Conservation (phyloP, 768 basidiomycete genomes). For the Serendipita vermifera region DNA sequence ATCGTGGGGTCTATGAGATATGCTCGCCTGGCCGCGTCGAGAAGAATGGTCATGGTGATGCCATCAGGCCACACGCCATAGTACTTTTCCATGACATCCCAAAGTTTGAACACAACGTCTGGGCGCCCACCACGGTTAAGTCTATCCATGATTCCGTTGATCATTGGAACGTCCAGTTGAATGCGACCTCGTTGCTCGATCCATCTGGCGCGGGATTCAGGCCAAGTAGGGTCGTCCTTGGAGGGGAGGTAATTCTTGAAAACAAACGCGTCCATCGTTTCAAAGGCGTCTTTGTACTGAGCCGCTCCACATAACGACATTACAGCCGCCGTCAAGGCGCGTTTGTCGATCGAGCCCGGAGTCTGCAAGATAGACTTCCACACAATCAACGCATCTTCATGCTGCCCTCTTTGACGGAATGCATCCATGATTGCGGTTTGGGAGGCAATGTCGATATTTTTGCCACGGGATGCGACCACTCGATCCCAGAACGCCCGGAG, state of each 20-base stretch:
- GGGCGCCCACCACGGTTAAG: constrained; percentile 43
- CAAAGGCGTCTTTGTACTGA: constrained; percentile 36
- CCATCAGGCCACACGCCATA: constrained; percentile 47
- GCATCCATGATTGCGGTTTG: constrained; percentile 45
- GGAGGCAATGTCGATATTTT: constrained; percentile 24
- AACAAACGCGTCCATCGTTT: constrained; percentile 34
- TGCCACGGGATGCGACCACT: not conserved
- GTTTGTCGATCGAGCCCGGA: constrained; percentile 28
- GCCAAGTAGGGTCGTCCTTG: constrained; percentile 16
- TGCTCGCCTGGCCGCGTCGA: constrained; percentile 46
- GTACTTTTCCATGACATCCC: constrained; percentile 49
- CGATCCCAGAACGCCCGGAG: not conserved
- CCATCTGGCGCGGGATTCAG: constrained; percentile 20
- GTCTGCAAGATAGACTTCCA: constrained; percentile 32
- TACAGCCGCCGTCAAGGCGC: constrained; percentile 38
- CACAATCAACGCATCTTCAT: constrained; percentile 28
- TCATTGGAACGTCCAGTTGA: constrained; percentile 15
- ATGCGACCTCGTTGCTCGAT: constrained; percentile 22
- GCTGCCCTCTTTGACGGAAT: constrained; percentile 33
- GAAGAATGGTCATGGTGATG: constrained; percentile 43
- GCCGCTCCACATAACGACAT: constrained; percentile 35
- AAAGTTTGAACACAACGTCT: constrained; percentile 50
- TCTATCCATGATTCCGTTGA: constrained; percentile 32
- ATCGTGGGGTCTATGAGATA: constrained; percentile 39
- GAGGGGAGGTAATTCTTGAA: constrained; percentile 10